Evolutionary conservation across 495 filamentous ascomycete genomes (phyloP), one percentile per base, ranked within the genome.

Genomic region (Hyaloscypha hepaticicola): DNA sequence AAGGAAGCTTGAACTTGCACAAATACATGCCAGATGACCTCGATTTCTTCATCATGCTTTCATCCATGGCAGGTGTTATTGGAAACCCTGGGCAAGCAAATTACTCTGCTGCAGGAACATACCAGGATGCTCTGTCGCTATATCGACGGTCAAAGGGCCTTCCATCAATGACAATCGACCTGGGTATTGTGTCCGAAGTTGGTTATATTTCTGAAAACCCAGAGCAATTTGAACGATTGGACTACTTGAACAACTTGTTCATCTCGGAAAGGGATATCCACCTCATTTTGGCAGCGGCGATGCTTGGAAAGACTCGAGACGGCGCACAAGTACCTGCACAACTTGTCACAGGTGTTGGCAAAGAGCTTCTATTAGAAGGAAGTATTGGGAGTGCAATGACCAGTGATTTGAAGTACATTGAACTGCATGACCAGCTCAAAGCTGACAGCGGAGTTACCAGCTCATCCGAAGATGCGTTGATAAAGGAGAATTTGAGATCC

Each of bases 31-130:
- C 31, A 67, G 69, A 59, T 55, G 74, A 21, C 73, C 79, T 89
- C 1, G 87, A 90, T 70, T 90, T 90, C 77, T 89, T 90, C 72
- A 75, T 89, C 34, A 3, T 89, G 26, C 78, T 80, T 45, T 87
- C 85, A 1, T 90, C 87, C 9, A 73, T 86, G 12, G 74, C 82
- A 16, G 85, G 83, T 38, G 74, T 84, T 12, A 76, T 88, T 29
- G 88, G 88, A 0, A 83, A 78, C 71, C 73, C 77, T 49, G 81
- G 81, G 0, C 88, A 90, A 70, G 78, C 83, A 6, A 83, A 85
- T 11, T 90, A 90, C 70, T 81, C 83, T 22, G 84, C 86, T 0
- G 85, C 82, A 22, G 88, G 87, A 69, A 80, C 81, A 58, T 89
- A 83, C 73, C 77, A 86, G 16, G 84, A 85, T 66, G 77, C 78